These are phyloP conservation scores for Gelatoporia subvermispora DNA, from an alignment of 768 basidiomycete genomes.

Conservation along the genomic window DNA sequence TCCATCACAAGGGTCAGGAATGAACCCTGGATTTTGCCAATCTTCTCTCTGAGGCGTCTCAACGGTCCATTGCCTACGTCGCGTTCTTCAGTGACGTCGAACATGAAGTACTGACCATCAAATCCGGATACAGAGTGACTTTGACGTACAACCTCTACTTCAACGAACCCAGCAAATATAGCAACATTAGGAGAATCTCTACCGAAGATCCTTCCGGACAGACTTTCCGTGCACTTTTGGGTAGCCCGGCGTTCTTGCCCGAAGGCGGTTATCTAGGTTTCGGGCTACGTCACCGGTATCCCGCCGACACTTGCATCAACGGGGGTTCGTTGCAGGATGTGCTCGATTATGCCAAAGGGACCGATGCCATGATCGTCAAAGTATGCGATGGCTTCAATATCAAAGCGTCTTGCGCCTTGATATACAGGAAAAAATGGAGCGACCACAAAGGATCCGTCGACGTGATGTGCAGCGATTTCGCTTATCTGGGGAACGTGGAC, in stretches of 20 bases:
- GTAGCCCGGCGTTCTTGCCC: slow-evolving; percentile 30
- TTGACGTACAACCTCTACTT: slow-evolving; percentile 39
- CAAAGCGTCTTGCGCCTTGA: not conserved
- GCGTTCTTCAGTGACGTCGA: slow-evolving; percentile 43
- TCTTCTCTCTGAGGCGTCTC: slow-evolving; percentile 6
- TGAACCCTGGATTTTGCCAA: slow-evolving; percentile 29
- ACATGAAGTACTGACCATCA: slow-evolving; percentile 39
- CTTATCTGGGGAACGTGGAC: not conserved
- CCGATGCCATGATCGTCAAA: slow-evolving; percentile 5
- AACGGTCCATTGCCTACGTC: slow-evolving; percentile 28
- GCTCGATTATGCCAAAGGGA: slow-evolving; percentile 2
- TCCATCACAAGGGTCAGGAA: slow-evolving; percentile 16
- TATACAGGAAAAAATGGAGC: not conserved
- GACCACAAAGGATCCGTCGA: not conserved
- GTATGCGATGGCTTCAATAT: not conserved
- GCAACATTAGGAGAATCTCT: not conserved
- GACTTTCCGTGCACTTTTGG: slow-evolving; percentile 24
- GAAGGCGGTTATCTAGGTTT: slow-evolving; percentile 38
- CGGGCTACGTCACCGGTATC: slow-evolving; percentile 34
- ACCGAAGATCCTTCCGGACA: slow-evolving; percentile 6
- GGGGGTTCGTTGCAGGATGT: slow-evolving; percentile 3
- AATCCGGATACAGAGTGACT: slow-evolving; percentile 38
- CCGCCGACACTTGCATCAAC: slow-evolving; percentile 4
- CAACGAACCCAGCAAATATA: not conserved
- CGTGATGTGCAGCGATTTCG: slow-evolving; percentile 2